A percentile compares a stretch with the other conserved stretches of the same genome.
These are phyloP conservation scores for Lentinula raphanica DNA, from an alignment of 768 basidiomycete species.

Conservation along the genomic window DNA sequence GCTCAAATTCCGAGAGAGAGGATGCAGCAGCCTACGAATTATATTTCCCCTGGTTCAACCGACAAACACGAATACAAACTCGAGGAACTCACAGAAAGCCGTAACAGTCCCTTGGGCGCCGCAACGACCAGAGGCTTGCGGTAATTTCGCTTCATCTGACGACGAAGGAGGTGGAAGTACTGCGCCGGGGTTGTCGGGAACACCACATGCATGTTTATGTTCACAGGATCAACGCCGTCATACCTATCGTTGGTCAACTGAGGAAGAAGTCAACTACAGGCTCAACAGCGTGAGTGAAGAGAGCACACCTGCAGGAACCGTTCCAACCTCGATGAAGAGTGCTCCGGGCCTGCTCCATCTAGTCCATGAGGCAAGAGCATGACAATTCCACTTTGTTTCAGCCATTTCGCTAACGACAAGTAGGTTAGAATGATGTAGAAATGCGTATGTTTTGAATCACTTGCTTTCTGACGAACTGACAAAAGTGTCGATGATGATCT, in stretches of 20 bases:
- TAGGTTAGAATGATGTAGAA: not conserved
- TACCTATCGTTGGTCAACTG: conserved; percentile 78
- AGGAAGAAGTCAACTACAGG: conserved; percentile 2
- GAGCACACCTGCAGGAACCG: conserved; percentile 78
- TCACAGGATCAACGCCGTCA: conserved; percentile 28
- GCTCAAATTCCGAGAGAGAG: conserved; percentile 51
- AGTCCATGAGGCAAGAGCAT: conserved; percentile 85
- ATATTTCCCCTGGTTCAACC: too few relatives aligned
- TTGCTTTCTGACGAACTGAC: conserved; percentile 78
- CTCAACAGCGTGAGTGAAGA: too few relatives aligned
- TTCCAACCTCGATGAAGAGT: conserved; percentile 85
- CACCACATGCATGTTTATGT: conserved; percentile 80
- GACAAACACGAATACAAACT: too few relatives aligned
- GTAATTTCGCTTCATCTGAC: conserved; percentile 82
- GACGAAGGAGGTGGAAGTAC: conserved; percentile 88
- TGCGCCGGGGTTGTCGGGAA: conserved; percentile 89
- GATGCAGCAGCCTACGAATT: conserved; percentile 65
- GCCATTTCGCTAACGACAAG: conserved; percentile 74
- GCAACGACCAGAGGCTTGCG: conserved; percentile 83
- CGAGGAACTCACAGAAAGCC: conserved; percentile 66
- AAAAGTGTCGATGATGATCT: conserved; percentile 88
- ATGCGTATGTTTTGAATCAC: conserved; percentile 28
- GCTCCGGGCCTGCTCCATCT: conserved; percentile 91
- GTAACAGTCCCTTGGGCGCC: conserved; percentile 77
- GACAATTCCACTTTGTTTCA: conserved; percentile 85